phyloP scores from a whole-genome alignment of 805 yeast species.

The Zygoascus ofunaensis region DNA sequence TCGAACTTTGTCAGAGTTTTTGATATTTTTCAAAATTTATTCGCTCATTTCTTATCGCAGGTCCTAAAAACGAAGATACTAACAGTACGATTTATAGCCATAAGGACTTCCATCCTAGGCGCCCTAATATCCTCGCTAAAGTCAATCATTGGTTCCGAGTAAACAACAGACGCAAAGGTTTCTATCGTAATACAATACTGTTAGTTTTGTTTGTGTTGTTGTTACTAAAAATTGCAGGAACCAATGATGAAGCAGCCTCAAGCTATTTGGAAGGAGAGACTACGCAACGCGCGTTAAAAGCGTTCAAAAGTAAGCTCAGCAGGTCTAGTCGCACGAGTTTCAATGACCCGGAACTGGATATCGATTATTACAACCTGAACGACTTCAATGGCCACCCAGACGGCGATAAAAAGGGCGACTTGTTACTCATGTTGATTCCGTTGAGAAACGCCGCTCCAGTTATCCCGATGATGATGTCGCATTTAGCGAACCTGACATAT shows the following conservation, averaged over 20 bases:
- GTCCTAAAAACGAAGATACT: too few relatives aligned
- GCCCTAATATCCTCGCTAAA: neutral
- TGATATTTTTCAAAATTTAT: too few relatives aligned
- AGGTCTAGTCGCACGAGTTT: neutral
- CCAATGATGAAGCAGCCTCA: neutral
- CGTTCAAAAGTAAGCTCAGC: slow-evolving; percentile 1
- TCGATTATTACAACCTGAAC: slow-evolving; percentile 61
- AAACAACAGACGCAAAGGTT: neutral
- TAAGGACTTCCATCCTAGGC: neutral
- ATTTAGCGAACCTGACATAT: slow-evolving; percentile 68
- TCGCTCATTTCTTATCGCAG: too few relatives aligned
- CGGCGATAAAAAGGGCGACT: slow-evolving; percentile 70
- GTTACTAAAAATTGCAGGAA: neutral
- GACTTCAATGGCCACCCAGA: slow-evolving; percentile 50
- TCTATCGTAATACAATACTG: too few relatives aligned
- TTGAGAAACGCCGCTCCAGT: slow-evolving; percentile 84
- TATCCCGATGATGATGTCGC: slow-evolving; percentile 76
- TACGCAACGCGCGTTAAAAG: slow-evolving; percentile 4
- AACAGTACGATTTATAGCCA: neutral
- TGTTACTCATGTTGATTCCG: slow-evolving; percentile 78
- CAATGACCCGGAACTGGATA: slow-evolving; percentile 20
- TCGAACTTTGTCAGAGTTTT: too few relatives aligned
- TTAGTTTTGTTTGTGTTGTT: neutral
- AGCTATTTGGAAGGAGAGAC: neutral
- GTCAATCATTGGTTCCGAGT: neutral